Evolutionary conservation across 495 filamentous ascomycete genomes (phyloP), one percentile per base, ranked within the genome.

Genomic region (Articulospora tetracladia): DNA sequence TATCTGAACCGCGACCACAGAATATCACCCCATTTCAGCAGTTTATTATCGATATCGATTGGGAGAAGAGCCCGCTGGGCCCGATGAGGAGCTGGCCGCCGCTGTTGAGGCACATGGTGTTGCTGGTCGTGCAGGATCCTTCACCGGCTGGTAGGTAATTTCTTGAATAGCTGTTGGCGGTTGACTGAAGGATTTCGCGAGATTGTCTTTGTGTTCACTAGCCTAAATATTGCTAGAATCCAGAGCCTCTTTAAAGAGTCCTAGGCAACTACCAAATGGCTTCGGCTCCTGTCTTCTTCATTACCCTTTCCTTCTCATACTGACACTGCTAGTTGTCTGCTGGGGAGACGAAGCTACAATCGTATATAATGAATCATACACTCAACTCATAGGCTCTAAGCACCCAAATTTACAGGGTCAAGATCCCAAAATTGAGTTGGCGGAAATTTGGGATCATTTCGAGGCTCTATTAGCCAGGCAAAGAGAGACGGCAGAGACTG

Each of bases 351-450:
- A 88, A 41, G 72, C 80, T 39, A 77, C 84, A 12, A 80, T 83
- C 17, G 83, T 90, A 23, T 90, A 90, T 69, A 90, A 90, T 64
- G 83, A 89, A 61, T 81, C 86, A 6, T 89, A 89, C 67, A 79
- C 85, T 23, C 60, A 79, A 7, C 70, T 90, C 11, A 86, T 86
- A 3, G 86, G 86, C 20, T 71, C 83, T 55, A 90, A 90, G 63
- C 86, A 89, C 62, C 86, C 86, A 0, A 60, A 55, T 22, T 68
- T 90, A 20, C 88, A 89, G 86, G 86, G 86, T 3, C 74, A 80
- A 58, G 75, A 72, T 52, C 89, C 88, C 57, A 67, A 66, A 30
- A 79, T 81, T 3, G 82, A 76, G 10, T 89, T 86, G 83, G 55
- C 74, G 1, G 86, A 89, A 63, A 81, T 90, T 26, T 89, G 85